These are phyloP conservation scores for Choanephora cucurbitarum DNA, from an alignment of 371 early-diverging fungal species.

Conservation along the genomic window DNA sequence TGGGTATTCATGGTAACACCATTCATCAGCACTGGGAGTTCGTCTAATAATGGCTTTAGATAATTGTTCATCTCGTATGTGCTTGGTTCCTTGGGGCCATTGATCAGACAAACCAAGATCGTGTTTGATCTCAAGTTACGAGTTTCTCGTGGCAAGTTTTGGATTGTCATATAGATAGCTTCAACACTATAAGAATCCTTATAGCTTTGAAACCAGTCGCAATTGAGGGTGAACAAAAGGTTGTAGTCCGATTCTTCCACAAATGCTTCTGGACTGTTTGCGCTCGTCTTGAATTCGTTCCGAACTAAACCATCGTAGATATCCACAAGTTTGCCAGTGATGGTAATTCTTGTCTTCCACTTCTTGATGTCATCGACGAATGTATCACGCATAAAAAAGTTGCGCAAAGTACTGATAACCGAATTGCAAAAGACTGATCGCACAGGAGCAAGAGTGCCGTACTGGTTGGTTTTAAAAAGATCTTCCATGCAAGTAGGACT, in stretches of 20 bases:
- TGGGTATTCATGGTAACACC: slow-evolving; percentile 10
- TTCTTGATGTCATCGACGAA: no score
- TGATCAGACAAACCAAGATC: slow-evolving; percentile 15
- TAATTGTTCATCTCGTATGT: slow-evolving; percentile 16
- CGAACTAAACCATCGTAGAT: no score
- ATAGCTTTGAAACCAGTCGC: slow-evolving; percentile 22
- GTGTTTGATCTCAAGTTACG: slow-evolving; percentile 14
- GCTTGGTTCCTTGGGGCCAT: slow-evolving; percentile 17
- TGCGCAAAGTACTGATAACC: no score
- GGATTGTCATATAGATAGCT: slow-evolving; percentile 9
- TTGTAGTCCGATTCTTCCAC: background rate
- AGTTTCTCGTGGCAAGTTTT: slow-evolving; percentile 13
- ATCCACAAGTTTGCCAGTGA: no score
- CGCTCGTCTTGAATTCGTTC: no score
- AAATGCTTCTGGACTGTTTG: no score
- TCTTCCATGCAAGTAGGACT: no score
- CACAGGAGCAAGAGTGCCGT: no score
- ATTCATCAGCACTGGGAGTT: slow-evolving; percentile 5
- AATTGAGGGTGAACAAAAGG: slow-evolving; percentile 10
- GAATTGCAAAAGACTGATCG: no score
- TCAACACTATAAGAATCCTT: slow-evolving; percentile 7
- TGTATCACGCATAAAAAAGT: no score
- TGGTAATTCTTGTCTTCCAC: no score
- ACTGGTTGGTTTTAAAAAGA: no score
- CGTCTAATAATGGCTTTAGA: slow-evolving; percentile 12